Base-by-base conservation (phyloP, 306 rosid genomes). In the Quercus parvula region DNA sequence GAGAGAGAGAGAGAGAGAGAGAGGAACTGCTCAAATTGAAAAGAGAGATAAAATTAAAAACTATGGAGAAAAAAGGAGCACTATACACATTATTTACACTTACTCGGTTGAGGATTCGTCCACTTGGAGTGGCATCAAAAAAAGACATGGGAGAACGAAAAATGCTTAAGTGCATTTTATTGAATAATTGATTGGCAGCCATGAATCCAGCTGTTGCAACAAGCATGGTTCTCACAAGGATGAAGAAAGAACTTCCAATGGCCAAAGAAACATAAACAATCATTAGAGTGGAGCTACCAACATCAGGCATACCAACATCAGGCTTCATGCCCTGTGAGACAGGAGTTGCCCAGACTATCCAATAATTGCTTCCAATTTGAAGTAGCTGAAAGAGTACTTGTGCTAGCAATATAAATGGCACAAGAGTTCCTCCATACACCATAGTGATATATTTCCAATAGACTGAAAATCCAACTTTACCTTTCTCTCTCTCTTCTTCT, bases 341-440 rank as follows among this genome's bases (percentile, higher is more conserved):
- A 4, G 97, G 97, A 84, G 91, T 86, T 41, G 97, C 97, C 97
- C 93, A 94, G 68, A 95, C 92, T 92, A 92, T 94, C 97, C 97
- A 94, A 78, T 92, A 94, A 79, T 92, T 90, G 87, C 97, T 92
- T 81, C 90, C 97, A 78, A 94, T 91, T 88, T 92, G 98, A 83
- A 92, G 88, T 75, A 72, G 13, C 84, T 92, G 94, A 79, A 91
- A 91, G 38, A 94, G 81, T 84, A 84, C 77, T 73, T 90, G 90
- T 62, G 86, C 85, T 67, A 94, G 82, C 81, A 94, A 78, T 82
- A 94, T 82, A 71, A 94, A 76, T 4, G 97, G 98, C 69, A 88
- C 94, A 27, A 94, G 94, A 75, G 90, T 90, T 79, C 97, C 98
- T 81, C 94, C 89, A 57, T 90, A 91, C 5, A 97, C 92, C 25